Conservation (phyloP, 2,329 filamentous ascomycete genomes). For the Knufia petricola region DNA sequence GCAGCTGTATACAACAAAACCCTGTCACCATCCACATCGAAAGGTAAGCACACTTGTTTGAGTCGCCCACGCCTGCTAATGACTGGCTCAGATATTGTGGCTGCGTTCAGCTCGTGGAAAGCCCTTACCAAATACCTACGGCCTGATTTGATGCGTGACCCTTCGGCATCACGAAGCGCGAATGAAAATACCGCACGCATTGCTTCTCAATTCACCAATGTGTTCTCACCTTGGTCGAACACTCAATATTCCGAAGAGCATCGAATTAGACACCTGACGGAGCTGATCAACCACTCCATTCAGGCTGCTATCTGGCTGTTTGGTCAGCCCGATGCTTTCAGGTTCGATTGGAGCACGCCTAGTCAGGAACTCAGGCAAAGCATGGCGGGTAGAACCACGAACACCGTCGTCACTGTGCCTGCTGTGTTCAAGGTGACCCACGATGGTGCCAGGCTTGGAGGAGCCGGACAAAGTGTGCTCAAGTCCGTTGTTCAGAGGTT, state of each 20-base stretch:
- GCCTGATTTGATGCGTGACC: background rate
- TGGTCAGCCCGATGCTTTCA: slow-evolving; percentile 10
- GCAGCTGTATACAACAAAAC: background rate
- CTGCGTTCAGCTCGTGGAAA: slow-evolving; percentile 24
- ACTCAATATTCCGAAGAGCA: slow-evolving; percentile 7
- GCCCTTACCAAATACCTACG: slow-evolving; percentile 25
- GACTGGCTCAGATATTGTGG: background rate
- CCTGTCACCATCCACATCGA: background rate
- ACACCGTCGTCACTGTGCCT: background rate
- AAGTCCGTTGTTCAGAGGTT: background rate
- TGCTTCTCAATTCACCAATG: slow-evolving; percentile 9
- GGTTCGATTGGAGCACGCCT: slow-evolving; percentile 7
- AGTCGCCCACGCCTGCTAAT: slow-evolving; percentile 1
- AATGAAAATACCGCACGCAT: background rate
- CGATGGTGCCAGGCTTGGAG: background rate
- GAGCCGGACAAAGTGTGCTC: background rate
- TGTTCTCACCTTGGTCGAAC: slow-evolving; percentile 11
- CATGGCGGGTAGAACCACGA: background rate
- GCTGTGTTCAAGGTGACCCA: background rate
- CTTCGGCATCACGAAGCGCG: background rate
- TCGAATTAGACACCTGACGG: slow-evolving; percentile 7
- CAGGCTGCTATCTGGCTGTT: slow-evolving; percentile 10
- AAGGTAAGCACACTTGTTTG: slow-evolving; percentile 10
- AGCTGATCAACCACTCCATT: slow-evolving; percentile 9
- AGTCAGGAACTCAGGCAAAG: background rate